Evolutionary conservation across 2,329 filamentous ascomycete genomes (phyloP), one percentile per base, ranked within the genome.

Genomic region (Rutstroemia sp.): DNA sequence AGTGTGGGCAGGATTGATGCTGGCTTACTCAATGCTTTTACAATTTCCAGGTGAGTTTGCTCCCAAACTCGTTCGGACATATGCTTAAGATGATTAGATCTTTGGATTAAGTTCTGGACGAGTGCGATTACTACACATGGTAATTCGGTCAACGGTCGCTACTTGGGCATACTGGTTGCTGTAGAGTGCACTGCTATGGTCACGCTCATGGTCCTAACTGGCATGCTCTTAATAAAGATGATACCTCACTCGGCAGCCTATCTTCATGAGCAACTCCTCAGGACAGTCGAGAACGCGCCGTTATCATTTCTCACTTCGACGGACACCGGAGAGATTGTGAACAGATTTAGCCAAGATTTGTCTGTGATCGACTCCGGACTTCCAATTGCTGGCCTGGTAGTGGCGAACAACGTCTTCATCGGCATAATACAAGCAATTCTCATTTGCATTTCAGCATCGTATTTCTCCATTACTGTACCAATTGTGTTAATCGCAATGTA

Each of bases 161-260:
- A 65, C 39, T 44, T 66, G 10, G 60, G 63, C 9, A 52, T 65
- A 45, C 55, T 61, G 25, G 23, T 60, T n/a, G 48, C 42, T 14
- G 30, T 74, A 70, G 61, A 59, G 27, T 40, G 54, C 27, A 12
- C 51, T 42, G 49, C 57, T 12, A 57, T 63, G 30, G 27, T 5
- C 27, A 54, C 49, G 17, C 58, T 62, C 17, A 58, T 53, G 23
- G 25, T 56, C 16, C 21, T 58, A 42, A 16, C 55, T 30, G 55
- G 51, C 30, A 73, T 72, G 71, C 73, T 80, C 60, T 75, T 80
- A 48, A 75, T 80, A 34, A 74, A 69, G 3, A 79, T 81, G 75
- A 75, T 80, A 3, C 78, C 78, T 3, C 73, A 72, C 30, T 79
- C 77, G n/a, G 77, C 76, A 4, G 71, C 73, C 54, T 70, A 62